These are phyloP conservation scores for Mariannaea sp. DNA, from an alignment of 2,329 filamentous ascomycete genomes.

Conservation along the genomic window DNA sequence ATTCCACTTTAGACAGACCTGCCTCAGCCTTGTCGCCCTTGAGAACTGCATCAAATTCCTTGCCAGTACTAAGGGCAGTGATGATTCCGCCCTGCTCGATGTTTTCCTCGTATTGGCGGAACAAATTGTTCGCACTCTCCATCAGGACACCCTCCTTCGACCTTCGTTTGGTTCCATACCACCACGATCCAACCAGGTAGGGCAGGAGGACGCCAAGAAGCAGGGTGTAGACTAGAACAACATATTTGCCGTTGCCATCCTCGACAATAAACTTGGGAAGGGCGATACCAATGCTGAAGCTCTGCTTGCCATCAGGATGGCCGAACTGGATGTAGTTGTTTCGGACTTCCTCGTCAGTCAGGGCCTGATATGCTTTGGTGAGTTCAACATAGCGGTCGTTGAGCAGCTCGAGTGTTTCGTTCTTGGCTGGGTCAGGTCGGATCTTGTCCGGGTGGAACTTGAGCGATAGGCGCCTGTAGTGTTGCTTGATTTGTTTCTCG, in stretches of 20 bases:
- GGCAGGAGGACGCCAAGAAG: conserved; percentile 89
- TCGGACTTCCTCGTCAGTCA: conserved; percentile 95
- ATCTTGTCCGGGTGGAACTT: conserved; percentile 94
- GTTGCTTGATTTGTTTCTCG: conserved; percentile 90
- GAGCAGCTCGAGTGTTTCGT: conserved; percentile 82
- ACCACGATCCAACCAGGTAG: conserved; percentile 95
- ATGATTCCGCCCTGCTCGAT: conserved; percentile 82
- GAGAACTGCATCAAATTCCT: conserved; percentile 80
- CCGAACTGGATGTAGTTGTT: conserved; percentile 97
- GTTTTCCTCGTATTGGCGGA: conserved; percentile 87
- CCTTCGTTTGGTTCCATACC: conserved; percentile 93
- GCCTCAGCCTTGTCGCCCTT: conserved; percentile 79
- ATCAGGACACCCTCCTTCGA: conserved; percentile 94
- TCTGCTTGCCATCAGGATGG: conserved; percentile 97
- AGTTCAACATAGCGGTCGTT: conserved; percentile 93
- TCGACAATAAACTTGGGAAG: conserved; percentile 91
- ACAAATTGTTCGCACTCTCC: conserved; percentile 91
- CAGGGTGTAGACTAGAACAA: conserved; percentile 85
- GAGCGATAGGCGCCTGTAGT: conserved; percentile 85
- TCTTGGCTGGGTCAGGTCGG: conserved; percentile 79
- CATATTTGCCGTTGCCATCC: conserved; percentile 94
- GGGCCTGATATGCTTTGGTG: conserved; percentile 95
- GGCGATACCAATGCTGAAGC: conserved; percentile 96
- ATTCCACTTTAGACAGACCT: conserved; percentile 82
- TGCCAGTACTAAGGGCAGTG: conserved; percentile 79